phyloP scores from a whole-genome alignment of 306 rosid genomes.

The Dicorynia guianensis region DNA sequence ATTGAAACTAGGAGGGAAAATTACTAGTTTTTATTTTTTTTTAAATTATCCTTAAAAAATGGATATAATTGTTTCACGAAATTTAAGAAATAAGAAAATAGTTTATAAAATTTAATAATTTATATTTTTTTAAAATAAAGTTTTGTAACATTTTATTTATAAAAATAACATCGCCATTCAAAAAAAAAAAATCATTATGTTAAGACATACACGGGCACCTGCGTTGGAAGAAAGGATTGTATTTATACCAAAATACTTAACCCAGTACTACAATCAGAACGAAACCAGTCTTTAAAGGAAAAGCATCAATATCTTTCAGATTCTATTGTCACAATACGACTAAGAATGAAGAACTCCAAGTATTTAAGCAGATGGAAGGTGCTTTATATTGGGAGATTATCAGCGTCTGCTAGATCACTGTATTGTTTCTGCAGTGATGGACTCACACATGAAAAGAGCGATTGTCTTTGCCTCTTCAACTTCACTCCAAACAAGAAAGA shows the following conservation, averaged over 20 bases:
- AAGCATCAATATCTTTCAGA: neutral
- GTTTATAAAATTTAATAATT: no score
- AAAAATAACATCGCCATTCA: no score
- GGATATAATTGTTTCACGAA: no score
- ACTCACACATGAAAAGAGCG: conserved; percentile 62
- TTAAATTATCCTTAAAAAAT: no score
- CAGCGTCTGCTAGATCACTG: conserved; percentile 44
- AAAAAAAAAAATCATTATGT: no score
- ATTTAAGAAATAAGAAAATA: no score
- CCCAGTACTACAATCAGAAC: neutral
- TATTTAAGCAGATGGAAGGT: neutral
- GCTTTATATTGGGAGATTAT: conserved; percentile 38
- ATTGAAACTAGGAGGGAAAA: neutral
- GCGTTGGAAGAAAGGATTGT: conserved; percentile 2
- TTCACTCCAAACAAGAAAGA: conserved; percentile 94
- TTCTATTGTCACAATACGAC: conserved; percentile 29
- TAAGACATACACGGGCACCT: neutral
- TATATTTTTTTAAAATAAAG: no score
- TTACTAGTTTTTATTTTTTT: neutral
- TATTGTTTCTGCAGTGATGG: conserved; percentile 63
- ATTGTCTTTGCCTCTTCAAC: conserved; percentile 74
- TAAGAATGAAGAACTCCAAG: conserved; percentile 27
- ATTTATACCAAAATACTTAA: neutral
- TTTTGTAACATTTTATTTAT: no score
- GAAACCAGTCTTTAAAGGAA: conserved; percentile 1